A percentile compares a stretch with the other conserved stretches of the same genome.
Evolutionary conservation across 768 basidiomycete genomes (phyloP).

Genomic region (Rubroboletus satanas): DNA sequence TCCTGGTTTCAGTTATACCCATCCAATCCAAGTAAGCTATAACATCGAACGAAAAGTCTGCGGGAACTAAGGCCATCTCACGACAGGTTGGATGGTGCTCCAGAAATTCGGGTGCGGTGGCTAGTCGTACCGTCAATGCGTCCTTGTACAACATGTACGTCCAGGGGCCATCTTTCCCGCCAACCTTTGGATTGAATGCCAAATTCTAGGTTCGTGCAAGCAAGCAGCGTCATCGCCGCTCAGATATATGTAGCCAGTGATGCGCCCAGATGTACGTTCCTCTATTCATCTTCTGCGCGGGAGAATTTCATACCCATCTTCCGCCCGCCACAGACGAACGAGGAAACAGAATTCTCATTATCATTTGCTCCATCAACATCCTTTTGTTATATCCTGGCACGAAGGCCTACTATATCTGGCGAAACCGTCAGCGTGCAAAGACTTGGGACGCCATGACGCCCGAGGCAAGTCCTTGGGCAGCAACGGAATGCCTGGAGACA

Average conservation of each 20-base stretch:
- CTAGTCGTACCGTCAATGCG: constrained; percentile 56
- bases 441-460: constrained; percentile 57
- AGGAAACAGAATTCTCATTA: constrained; percentile 56
- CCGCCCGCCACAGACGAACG: constrained; percentile 40
- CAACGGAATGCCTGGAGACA: not conserved
- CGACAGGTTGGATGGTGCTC: constrained; percentile 53
- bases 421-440: constrained; percentile 50
- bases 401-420: constrained; percentile 55
- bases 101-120: constrained; percentile 56
- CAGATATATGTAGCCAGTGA: constrained; percentile 60
- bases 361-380: constrained; percentile 48
- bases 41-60: not conserved
- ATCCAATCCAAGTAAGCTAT: constrained; percentile 43
- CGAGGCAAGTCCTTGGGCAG: constrained; percentile 33
- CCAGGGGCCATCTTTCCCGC: not conserved
- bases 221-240: constrained; percentile 40
- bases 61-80: not conserved
- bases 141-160: constrained; percentile 54
- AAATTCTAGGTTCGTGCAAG: constrained; percentile 40
- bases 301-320: not conserved
- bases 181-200: not conserved
- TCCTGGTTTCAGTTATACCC: constrained; percentile 37
- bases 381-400: constrained; percentile 50
- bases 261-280: constrained; percentile 47
- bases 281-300: too few species aligned